Percentiles rank a stretch among this genome's conserved stretches.
These are phyloP conservation scores for Talaromyces marneffei DNA, from an alignment of 2,329 filamentous ascomycete genomes.

Conservation along the genomic window DNA sequence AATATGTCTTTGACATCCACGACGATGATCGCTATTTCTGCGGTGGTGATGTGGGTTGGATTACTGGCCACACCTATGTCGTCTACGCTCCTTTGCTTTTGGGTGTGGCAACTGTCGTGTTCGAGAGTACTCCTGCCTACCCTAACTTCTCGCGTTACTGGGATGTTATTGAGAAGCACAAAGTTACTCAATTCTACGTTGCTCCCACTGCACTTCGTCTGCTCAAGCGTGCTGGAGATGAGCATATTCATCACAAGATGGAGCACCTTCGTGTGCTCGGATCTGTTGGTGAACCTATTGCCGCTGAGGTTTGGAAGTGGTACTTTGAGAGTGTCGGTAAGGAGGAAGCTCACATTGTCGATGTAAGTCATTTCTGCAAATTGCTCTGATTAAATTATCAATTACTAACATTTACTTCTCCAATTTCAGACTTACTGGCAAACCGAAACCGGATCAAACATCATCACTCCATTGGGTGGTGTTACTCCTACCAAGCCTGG, in stretches of 20 bases:
- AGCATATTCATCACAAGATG: slow-evolving; percentile 87
- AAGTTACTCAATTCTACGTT: slow-evolving; percentile 96
- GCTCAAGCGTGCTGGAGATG: slow-evolving; percentile 89
- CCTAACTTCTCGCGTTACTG: slow-evolving; percentile 98
- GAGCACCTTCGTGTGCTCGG: slow-evolving; percentile 82
- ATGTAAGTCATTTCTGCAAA: slow-evolving; percentile 57
- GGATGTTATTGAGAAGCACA: slow-evolving; percentile 94
- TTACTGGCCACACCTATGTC: slow-evolving; percentile 97
- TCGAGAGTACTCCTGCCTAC: slow-evolving; percentile 95
- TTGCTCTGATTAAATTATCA: neutral
- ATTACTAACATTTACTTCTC: neutral
- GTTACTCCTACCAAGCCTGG: slow-evolving; percentile 95
- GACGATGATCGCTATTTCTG: slow-evolving; percentile 93
- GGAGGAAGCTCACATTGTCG: slow-evolving; percentile 86
- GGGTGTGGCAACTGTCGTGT: slow-evolving; percentile 90
- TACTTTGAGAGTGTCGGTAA: slow-evolving; percentile 94
- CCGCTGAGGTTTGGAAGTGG: slow-evolving; percentile 99
- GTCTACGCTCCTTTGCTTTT: slow-evolving; percentile 92
- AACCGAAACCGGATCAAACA: slow-evolving; percentile 95
- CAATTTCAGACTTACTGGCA: slow-evolving; percentile 88
- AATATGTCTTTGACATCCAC: slow-evolving; percentile 98
- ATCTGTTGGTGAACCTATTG: slow-evolving; percentile 95
- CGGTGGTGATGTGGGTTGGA: slow-evolving; percentile 97
- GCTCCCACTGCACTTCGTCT: slow-evolving; percentile 88
- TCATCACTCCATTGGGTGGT: slow-evolving; percentile 88